Percentiles rank a stretch among this genome's conserved stretches.
These are phyloP conservation scores for Lodderomyces parapsilosis DNA, from an alignment of 1,139 yeast genomes.

Conservation along the genomic window DNA sequence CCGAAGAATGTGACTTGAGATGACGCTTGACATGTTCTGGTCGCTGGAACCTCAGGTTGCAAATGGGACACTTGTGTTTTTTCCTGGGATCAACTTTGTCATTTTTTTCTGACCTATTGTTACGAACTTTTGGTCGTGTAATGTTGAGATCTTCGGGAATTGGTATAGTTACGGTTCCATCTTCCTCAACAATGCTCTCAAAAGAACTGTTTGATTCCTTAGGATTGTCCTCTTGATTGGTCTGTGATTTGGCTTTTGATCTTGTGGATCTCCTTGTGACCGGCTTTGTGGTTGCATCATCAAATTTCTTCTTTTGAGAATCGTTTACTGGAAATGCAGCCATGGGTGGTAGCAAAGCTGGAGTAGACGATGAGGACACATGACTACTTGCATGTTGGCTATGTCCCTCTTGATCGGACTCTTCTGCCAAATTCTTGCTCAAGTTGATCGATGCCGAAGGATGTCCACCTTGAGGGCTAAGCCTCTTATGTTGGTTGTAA, in stretches of 20 bases:
- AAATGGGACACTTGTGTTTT: constrained; percentile 74
- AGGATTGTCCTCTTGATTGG: not conserved
- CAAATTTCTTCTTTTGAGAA: not conserved
- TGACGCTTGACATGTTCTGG: constrained; percentile 94
- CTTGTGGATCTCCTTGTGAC: constrained; percentile 1
- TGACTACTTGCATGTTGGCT: not conserved
- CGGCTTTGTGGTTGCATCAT: not conserved
- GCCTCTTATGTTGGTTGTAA: constrained; percentile 18
- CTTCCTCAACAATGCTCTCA: constrained; percentile 11
- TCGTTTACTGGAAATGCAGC: constrained; percentile 25
- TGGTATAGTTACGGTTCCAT: constrained; percentile 15
- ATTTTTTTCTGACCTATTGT: constrained; percentile 13
- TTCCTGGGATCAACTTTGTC: constrained; percentile 50
- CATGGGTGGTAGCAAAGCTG: constrained; percentile 41
- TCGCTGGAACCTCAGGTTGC: constrained; percentile 75
- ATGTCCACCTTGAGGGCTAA: constrained; percentile 7
- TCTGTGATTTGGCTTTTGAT: constrained; percentile 3
- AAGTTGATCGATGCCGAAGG: constrained; percentile 2
- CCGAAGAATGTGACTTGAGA: constrained; percentile 82
- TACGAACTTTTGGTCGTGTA: constrained; percentile 15
- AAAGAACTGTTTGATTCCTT: constrained; percentile 1
- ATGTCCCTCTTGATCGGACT: not conserved
- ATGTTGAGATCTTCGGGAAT: constrained; percentile 14
- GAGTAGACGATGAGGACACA: constrained; percentile 5
- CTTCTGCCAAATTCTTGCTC: not conserved